Evolutionary conservation across 345 rosid species (phyloP), one percentile per base, ranked within the genome.

Genomic region (Bruguiera parviflora): DNA sequence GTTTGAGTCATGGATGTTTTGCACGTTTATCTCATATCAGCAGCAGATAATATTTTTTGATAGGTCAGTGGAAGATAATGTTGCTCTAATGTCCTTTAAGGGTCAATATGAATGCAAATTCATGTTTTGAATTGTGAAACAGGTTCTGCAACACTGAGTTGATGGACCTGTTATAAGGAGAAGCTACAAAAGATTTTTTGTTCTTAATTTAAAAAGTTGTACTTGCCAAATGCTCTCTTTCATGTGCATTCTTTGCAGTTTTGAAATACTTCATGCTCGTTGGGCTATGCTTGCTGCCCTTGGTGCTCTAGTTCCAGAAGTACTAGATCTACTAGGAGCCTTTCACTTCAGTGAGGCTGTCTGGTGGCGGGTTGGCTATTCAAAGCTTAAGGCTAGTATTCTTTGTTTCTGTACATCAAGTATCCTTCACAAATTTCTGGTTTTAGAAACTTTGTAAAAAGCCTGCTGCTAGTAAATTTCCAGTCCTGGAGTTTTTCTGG

Each of bases 281-380:
- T 94, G 98, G 98, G 98, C 96, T 52, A 91, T 94, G 98, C 95
- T 89, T 79, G 97, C 91, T 57, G 85, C 97, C 25, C 84, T 94
- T 21, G 97, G 98, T 70, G 95, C 89, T 81, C 65, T 94, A 11
- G 69, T 91, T 75, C 97, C 98, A 6, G 96, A 91, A 82, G 78
- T 86, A 63, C 79, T 94, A n/a, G 89, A 91, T 79, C 78, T 84
- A 37, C 35, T 82, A 0, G 96, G 96, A 67, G 74, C 88, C 71
- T 88, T 87, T 70, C 95, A 87, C 72, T 91, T 94, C 65, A 74
- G 61, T 51, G 98, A 94, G 75, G 96, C 98, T 6, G 89, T 94
- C 37, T 94, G 97, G 96, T 94, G 98, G 96, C 80, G 86, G 65
- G 98, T 94, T 58, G 97, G 98, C 71, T 91, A 89, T 56, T 88